Evolutionary conservation across 2,329 filamentous ascomycete species (phyloP).

Genomic region (Monilinia aucupariae): DNA sequence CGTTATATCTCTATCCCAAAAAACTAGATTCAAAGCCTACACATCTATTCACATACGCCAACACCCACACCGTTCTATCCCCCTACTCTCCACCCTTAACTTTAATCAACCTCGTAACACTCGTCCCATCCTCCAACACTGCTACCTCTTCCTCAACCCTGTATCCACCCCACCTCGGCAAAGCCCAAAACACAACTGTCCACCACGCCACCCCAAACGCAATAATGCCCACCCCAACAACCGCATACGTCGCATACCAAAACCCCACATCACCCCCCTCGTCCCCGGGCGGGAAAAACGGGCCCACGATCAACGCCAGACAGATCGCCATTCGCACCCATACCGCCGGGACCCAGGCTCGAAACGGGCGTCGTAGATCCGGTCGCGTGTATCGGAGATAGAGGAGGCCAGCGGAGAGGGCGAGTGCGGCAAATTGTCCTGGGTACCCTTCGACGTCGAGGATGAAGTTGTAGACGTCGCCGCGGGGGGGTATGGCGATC

Average conservation of each 20-base stretch:
- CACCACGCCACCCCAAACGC: slow-evolving; percentile 58
- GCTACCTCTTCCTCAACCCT: slow-evolving; percentile 56
- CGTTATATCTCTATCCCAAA: neutral
- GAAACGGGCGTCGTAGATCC: slow-evolving; percentile 31
- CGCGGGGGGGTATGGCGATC: slow-evolving; percentile 46
- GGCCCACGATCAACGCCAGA: slow-evolving; percentile 35
- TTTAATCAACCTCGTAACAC: slow-evolving; percentile 52
- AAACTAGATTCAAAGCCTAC: neutral
- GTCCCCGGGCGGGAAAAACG: slow-evolving; percentile 37
- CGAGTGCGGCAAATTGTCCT: slow-evolving; percentile 41
- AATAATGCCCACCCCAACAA: slow-evolving; percentile 49
- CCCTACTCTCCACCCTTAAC: slow-evolving; percentile 16
- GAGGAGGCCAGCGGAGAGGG: slow-evolving; percentile 30
- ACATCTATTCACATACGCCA: neutral
- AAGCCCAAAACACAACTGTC: slow-evolving; percentile 58
- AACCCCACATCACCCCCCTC: slow-evolving; percentile 42
- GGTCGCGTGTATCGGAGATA: slow-evolving; percentile 52
- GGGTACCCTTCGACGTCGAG: slow-evolving; percentile 40
- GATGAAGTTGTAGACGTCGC: slow-evolving; percentile 35
- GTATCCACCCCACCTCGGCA: slow-evolving; percentile 57
- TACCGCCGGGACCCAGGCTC: slow-evolving; percentile 33
- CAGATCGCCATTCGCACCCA: slow-evolving; percentile 31
- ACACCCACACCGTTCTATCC: neutral
- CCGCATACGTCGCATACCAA: slow-evolving; percentile 50
- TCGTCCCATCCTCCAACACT: slow-evolving; percentile 60